Evolutionary conservation across 1,139 yeast species (phyloP), one percentile per base, ranked within the genome.

Genomic region (Hyphopichia burtonii): DNA sequence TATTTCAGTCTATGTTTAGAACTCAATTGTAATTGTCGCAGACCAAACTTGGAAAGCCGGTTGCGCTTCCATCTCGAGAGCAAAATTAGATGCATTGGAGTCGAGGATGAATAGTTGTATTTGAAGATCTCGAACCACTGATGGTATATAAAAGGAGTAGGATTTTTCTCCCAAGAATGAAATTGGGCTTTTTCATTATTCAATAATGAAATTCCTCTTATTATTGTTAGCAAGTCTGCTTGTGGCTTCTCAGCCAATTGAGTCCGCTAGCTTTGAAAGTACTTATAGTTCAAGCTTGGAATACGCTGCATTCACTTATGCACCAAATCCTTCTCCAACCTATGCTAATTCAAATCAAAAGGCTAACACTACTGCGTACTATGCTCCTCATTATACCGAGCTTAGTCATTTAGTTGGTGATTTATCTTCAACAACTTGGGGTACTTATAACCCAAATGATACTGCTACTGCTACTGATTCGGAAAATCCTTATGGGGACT

Each of bases 401-500:
- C 52, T 51, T 18, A 42, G 51, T 11, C 44, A 40, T 14, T 44
- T 53, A 15, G 39, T 46, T 28, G 49, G 44, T 4, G 32, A 41
- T 14, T 31, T 51, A 4, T 34, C 53, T 4, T 51, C 57, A 1
- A 53, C 56, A 10, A 52, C 55, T 28, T 53, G 48, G 43, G 57
- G 56, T 8, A 40, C 38, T 15, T 56, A 56, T 55, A 39, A 49
- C 34, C 56, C 58, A 0, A 41, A 41, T 18, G 46, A 50, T 5
- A 48, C 47, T 6, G 46, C 40, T n/a, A 38, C 52, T 22, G 52
- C 58, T 19, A 47, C 55, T 4, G 58, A 54, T 38, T 30, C 50
- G 1, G 50, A 50, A 8, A 56, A 55, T 39, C 56, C 55, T 14
- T 58, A 54, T 41, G 62, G 62, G 23, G 49, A 56, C 22, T 53